A percentile compares a stretch with the other conserved stretches of the same genome.
These are phyloP conservation scores for Noccaea caerulescens DNA, from an alignment of 345 rosid genomes.

Conservation along the genomic window DNA sequence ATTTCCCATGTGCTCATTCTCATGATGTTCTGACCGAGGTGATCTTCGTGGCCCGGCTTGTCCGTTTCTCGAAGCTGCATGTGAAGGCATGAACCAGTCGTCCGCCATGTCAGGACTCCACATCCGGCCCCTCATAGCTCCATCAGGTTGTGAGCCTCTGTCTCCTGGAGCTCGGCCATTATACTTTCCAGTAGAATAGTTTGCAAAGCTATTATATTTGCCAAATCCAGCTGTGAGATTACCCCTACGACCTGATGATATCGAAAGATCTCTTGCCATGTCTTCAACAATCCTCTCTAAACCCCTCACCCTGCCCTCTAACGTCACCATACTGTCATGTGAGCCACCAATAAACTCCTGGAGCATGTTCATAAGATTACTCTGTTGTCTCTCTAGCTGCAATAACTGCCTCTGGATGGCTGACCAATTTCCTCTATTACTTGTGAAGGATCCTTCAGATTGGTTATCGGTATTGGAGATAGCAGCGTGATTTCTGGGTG, in stretches of 20 bases:
- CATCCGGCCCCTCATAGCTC: constrained; percentile 62
- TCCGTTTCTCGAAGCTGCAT: constrained; percentile 74
- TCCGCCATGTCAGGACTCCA: constrained; percentile 80
- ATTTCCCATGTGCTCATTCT: constrained; percentile 66
- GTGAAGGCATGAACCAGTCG: constrained; percentile 71
- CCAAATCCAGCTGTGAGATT: constrained; percentile 66
- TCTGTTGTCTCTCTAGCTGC: constrained; percentile 94
- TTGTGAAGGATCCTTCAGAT: constrained; percentile 73
- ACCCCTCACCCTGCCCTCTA: constrained; percentile 93
- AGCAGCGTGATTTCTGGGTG: constrained; percentile 57
- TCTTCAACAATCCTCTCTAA: constrained; percentile 97
- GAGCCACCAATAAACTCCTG: constrained; percentile 99
- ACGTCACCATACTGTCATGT: constrained; percentile 86
- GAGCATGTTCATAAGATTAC: constrained; percentile 90
- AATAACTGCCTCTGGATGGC: constrained; percentile 95
- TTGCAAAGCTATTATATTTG: constrained; percentile 76
- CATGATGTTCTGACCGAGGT: constrained; percentile 73
- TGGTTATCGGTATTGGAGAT: constrained; percentile 67
- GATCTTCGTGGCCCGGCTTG: constrained; percentile 72
- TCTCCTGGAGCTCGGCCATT: constrained; percentile 76
- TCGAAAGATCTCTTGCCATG: constrained; percentile 87
- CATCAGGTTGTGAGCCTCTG: constrained; percentile 75
- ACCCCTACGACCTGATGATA: constrained; percentile 82
- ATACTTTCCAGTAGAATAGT: constrained; percentile 65
- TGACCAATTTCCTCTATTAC: constrained; percentile 86